These are phyloP conservation scores for Mycena rosella DNA, from an alignment of 768 basidiomycete species.

Conservation along the genomic window DNA sequence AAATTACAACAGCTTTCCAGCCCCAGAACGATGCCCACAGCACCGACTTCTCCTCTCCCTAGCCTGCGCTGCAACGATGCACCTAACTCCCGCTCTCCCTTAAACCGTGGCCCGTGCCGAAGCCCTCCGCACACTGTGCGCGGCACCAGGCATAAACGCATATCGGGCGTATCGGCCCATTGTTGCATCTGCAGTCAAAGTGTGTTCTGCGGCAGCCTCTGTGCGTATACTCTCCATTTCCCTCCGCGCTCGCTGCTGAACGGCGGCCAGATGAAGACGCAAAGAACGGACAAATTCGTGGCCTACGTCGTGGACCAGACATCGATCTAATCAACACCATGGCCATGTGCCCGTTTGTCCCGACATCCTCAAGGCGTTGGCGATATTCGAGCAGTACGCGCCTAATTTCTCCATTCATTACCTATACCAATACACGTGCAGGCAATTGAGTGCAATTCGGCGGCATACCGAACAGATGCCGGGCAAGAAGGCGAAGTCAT, in stretches of 20 bases:
- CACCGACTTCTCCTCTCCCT: background rate
- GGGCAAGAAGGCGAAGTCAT: background rate
- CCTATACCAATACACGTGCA: background rate
- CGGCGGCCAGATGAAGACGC: background rate
- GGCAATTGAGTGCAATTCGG: conserved; percentile 2
- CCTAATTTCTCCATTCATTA: too few relatives aligned
- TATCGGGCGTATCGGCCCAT: background rate
- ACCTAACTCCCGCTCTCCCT: background rate
- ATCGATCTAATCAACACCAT: background rate
- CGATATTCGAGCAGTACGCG: background rate
- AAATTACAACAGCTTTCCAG: background rate
- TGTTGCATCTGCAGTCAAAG: background rate
- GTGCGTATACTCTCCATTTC: background rate
- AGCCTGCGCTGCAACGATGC: background rate
- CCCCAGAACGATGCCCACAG: background rate
- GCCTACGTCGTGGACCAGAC: background rate
- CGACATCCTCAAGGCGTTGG: background rate
- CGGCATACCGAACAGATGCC: background rate
- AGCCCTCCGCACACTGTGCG: background rate
- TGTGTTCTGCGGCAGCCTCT: background rate
- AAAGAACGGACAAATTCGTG: background rate
- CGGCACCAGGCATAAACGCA: background rate
- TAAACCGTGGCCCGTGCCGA: background rate
- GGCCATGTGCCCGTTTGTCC: background rate
- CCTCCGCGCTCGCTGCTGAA: background rate